Evolutionary conservation across 805 yeast species (phyloP).

Genomic region (Teunomyces gatunensis): DNA sequence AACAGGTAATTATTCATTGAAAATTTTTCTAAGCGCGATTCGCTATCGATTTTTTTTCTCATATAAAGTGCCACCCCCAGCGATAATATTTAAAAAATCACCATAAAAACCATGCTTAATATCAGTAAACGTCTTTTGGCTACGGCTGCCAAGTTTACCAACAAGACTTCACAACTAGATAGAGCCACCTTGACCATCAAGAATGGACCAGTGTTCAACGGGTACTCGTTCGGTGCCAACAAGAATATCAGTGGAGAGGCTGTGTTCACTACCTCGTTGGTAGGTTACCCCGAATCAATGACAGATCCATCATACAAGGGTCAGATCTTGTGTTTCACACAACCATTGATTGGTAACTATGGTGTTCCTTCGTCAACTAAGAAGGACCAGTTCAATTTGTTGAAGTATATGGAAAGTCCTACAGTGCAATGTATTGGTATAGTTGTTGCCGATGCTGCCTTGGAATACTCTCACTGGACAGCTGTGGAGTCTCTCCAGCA

Average conservation of each 20-base stretch:
- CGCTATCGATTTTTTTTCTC: slow-evolving; percentile 22
- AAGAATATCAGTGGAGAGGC: slow-evolving; percentile 94
- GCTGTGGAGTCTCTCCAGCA: slow-evolving; percentile 93
- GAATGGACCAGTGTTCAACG: slow-evolving; percentile 90
- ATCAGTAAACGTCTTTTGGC: slow-evolving; percentile 27
- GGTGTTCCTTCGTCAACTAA: slow-evolving; percentile 89
- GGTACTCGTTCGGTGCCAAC: slow-evolving; percentile 94
- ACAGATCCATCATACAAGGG: slow-evolving; percentile 98
- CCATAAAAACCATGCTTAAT: background rate
- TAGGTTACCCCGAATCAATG: slow-evolving; percentile 98
- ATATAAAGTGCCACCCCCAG: slow-evolving; percentile 6
- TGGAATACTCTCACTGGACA: slow-evolving; percentile 98
- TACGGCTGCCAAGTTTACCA: slow-evolving; percentile 31
- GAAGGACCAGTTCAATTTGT: slow-evolving; percentile 79
- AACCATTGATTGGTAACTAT: slow-evolving; percentile 95
- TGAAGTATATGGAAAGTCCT: slow-evolving; percentile 90
- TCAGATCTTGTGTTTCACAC: slow-evolving; percentile 94
- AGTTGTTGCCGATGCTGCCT: slow-evolving; percentile 92
- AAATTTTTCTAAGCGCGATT: slow-evolving; percentile 33
- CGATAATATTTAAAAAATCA: background rate
- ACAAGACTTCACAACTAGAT: slow-evolving; percentile 47
- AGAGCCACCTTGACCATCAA: slow-evolving; percentile 89
- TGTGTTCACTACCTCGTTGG: slow-evolving; percentile 95
- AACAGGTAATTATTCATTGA: slow-evolving; percentile 18
- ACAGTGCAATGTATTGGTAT: slow-evolving; percentile 92